phyloP scores from a whole-genome alignment of 352 stramenopile genomes.

The Pilasporangium apinafurcum region DNA sequence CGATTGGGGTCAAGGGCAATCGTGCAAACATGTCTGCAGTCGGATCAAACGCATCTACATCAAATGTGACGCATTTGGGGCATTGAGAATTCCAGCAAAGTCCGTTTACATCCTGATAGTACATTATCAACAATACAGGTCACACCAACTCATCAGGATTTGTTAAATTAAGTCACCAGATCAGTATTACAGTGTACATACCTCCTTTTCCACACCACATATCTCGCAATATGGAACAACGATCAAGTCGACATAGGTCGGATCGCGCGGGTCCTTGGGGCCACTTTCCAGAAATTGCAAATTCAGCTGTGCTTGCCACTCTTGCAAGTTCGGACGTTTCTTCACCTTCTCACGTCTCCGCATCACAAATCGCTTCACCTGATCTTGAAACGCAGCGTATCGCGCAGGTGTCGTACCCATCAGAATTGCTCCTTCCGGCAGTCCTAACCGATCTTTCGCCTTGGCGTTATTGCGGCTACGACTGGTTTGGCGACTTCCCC shows the following conservation, averaged over 20 bases:
- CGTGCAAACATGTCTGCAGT: conserved; percentile 40
- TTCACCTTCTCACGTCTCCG: conserved; percentile 78
- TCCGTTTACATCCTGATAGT: conserved; percentile 39
- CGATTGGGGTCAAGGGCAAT: conserved; percentile 44
- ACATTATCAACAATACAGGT: background rate
- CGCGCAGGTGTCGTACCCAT: conserved; percentile 80
- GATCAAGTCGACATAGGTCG: conserved; percentile 52
- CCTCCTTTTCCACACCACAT: conserved; percentile 81
- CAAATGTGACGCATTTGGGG: conserved; percentile 60
- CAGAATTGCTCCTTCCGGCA: conserved; percentile 65
- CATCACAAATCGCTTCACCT: conserved; percentile 82
- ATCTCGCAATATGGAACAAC: conserved; percentile 74
- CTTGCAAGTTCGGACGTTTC: conserved; percentile 76
- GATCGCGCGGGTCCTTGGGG: conserved; percentile 45
- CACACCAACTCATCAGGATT: conserved; percentile 3
- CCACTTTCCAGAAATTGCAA: conserved; percentile 53
- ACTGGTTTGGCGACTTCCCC: conserved; percentile 43
- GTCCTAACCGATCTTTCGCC: conserved; percentile 59
- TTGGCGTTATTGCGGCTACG: conserved; percentile 70
- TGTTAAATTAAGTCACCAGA: background rate
- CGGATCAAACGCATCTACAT: conserved; percentile 46
- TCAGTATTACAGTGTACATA: too few relatives aligned
- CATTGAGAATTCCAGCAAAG: conserved; percentile 77
- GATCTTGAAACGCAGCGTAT: conserved; percentile 79
- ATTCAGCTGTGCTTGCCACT: conserved; percentile 70